Conservation (phyloP, 805 yeast genomes). For the Pichia phayaonensis region DNA sequence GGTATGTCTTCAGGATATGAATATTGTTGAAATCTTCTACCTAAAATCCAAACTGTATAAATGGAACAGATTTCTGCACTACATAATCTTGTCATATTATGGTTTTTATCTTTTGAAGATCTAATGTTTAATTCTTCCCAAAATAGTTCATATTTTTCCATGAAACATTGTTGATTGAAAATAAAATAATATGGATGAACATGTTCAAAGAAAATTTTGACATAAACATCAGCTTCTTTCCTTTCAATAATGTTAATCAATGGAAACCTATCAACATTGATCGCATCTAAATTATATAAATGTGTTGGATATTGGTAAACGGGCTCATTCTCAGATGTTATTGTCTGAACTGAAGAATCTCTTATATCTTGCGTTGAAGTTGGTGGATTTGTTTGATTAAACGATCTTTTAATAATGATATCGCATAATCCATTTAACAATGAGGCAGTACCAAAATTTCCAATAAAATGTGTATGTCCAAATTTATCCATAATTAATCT, state of each 20-base stretch:
- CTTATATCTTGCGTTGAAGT: slow-evolving; percentile 28
- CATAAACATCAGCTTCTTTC: slow-evolving; percentile 31
- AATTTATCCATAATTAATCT: slow-evolving; percentile 35
- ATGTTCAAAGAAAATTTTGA: slow-evolving; percentile 33
- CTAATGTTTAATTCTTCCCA: slow-evolving; percentile 30
- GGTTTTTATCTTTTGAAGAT: slow-evolving; percentile 2
- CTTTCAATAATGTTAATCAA: slow-evolving; percentile 27
- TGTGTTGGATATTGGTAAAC: slow-evolving; percentile 30
- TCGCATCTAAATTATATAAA: slow-evolving; percentile 24
- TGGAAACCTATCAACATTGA: slow-evolving; percentile 33
- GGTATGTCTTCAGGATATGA: slow-evolving; percentile 22
- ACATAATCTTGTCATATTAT: slow-evolving; percentile 17
- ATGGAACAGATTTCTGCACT: slow-evolving; percentile 36
- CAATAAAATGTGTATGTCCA: slow-evolving; percentile 42
- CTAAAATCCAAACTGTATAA: slow-evolving; percentile 40
- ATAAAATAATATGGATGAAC: slow-evolving; percentile 39
- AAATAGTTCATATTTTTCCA: slow-evolving; percentile 30
- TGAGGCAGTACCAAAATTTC: slow-evolving; percentile 39
- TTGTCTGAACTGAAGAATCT: slow-evolving; percentile 28
- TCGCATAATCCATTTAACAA: slow-evolving; percentile 37
- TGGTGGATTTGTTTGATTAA: slow-evolving; percentile 28
- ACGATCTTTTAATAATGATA: slow-evolving; percentile 32
- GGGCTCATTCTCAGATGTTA: slow-evolving; percentile 30
- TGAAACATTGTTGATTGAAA: slow-evolving; percentile 30
- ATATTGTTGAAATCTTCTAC: slow-evolving; percentile 27